These are phyloP conservation scores for Clonostachys solani DNA, from an alignment of 2,329 filamentous ascomycete species.

Conservation along the genomic window DNA sequence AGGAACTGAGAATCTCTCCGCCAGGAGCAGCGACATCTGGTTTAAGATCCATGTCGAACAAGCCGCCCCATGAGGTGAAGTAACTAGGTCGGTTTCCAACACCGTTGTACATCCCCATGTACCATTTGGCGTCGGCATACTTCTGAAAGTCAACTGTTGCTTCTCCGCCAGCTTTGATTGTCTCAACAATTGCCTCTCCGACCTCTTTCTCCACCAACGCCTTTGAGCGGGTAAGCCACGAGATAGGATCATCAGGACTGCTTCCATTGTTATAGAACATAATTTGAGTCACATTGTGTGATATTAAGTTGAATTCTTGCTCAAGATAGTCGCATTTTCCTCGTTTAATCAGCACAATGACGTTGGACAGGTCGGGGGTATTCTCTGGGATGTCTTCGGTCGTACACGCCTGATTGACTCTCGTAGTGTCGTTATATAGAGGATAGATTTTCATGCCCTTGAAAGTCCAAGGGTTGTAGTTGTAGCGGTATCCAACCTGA, in stretches of 20 bases:
- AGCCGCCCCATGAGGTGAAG: constrained; percentile 37
- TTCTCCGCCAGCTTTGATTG: constrained; percentile 13
- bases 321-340: constrained; percentile 18
- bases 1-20: constrained; percentile 34
- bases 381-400: constrained; percentile 20
- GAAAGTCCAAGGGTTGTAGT: constrained; percentile 27
- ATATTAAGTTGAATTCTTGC: constrained; percentile 16
- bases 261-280: constrained; percentile 4
- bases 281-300: constrained; percentile 14
- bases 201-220: constrained; percentile 14
- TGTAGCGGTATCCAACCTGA: constrained; percentile 37
- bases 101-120: constrained; percentile 7
- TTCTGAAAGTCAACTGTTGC: constrained; percentile 21
- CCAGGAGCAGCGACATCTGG: constrained; percentile 37
- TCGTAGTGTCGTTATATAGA: constrained; percentile 42
- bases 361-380: constrained; percentile 10
- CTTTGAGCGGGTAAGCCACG: constrained; percentile 16
- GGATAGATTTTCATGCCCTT: constrained; percentile 36
- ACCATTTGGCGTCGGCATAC: constrained; percentile 13
- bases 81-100: constrained; percentile 17
- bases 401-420: constrained; percentile 45
- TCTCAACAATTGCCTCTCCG: constrained; percentile 16
- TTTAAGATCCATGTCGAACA: constrained; percentile 34
- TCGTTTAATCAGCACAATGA: constrained; percentile 18
- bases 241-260: constrained; percentile 15